phyloP scores from a whole-genome alignment of 2,329 filamentous ascomycete genomes.

The Curvularia lunata region DNA sequence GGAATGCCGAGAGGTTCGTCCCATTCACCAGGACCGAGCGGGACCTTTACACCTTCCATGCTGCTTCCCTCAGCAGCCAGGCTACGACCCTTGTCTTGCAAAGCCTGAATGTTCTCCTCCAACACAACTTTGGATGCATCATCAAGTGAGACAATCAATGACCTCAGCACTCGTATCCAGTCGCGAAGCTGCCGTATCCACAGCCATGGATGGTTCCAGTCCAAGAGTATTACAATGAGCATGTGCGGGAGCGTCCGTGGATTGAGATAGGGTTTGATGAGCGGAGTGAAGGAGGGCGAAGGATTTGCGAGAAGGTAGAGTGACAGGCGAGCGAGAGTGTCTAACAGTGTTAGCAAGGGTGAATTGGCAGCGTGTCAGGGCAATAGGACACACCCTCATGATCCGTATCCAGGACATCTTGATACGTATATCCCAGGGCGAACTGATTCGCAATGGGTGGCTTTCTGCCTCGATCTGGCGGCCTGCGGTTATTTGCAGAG shows the following conservation, averaged over 20 bases:
- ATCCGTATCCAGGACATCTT: constrained; percentile 90
- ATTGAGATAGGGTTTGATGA: constrained; percentile 83
- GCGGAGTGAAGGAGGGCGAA: constrained; percentile 79
- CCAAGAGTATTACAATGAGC: constrained; percentile 85
- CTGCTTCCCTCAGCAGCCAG: constrained; percentile 37
- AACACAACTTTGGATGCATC: constrained; percentile 80
- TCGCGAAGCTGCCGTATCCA: constrained; percentile 89
- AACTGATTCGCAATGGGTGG: constrained; percentile 90
- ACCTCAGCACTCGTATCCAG: constrained; percentile 85
- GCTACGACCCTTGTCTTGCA: constrained; percentile 65
- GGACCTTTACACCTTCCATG: constrained; percentile 61
- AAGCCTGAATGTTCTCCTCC: constrained; percentile 82
- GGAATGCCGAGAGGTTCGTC: constrained; percentile 86
- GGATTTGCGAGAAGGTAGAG: constrained; percentile 88
- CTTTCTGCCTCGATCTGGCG: constrained; percentile 59
- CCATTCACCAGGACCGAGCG: constrained; percentile 89
- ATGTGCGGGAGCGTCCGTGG: constrained; percentile 84
- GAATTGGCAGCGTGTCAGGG: not conserved
- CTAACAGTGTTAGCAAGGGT: constrained; percentile 54
- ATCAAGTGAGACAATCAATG: constrained; percentile 75
- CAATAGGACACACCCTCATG: constrained; percentile 73
- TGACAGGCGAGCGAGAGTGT: constrained; percentile 87
- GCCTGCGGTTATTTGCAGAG: constrained; percentile 53
- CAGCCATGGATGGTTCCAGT: constrained; percentile 92
- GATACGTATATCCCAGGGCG: constrained; percentile 92